Base-by-base conservation (phyloP, 2,329 filamentous ascomycete species). In the Botrytis elliptica region DNA sequence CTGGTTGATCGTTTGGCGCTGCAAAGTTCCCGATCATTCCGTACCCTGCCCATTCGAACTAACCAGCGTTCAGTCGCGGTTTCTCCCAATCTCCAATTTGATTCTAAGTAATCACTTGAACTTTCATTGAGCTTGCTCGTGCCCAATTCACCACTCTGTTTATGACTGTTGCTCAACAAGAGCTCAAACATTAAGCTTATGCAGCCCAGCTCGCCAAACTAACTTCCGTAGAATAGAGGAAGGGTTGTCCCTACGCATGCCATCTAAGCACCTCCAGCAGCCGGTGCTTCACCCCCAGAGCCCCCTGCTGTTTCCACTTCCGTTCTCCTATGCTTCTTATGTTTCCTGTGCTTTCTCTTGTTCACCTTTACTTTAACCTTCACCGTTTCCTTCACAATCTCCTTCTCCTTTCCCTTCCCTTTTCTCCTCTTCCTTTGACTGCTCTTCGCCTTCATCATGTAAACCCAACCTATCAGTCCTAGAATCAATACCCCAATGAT, bases 401-500 rank as follows among this genome's bases (percentile, higher is more conserved):
- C 25, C 16, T 42, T 60, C 38, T 25, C 52, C 22, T n/a, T 46
- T 22, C 60, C 38, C n/a, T 66, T 66, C 25, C n/a, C 38, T n/a
- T 52, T 71, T 16, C 20, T 40, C 33, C 36, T 71, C 38, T 66
- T 71, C 33, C n/a, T 66, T 9, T 14, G 60, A 12, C 33, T 64
- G 25, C 40, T n/a, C 36, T 64, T 57, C 20, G 18, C 38, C 33
- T 42, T 52, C 60, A 52, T 66, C 33, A 57, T 20, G n/a, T 66
- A 66, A 5, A 66, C 38, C 60, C 49, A 71, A 4, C 46, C 60
- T 22, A 66, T 20, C 60, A 66, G 25, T 5, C 42, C 70, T 20
- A 71, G n/a, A 20, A 66, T n/a, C 38, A 66, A 33, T 7, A 66
- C 38, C 9, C 70, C 60, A 33, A 71, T 7, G 14, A 71, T 64